Base-by-base conservation (phyloP, 2,329 filamentous ascomycete species). In the Alternaria hordeiaustralica region DNA sequence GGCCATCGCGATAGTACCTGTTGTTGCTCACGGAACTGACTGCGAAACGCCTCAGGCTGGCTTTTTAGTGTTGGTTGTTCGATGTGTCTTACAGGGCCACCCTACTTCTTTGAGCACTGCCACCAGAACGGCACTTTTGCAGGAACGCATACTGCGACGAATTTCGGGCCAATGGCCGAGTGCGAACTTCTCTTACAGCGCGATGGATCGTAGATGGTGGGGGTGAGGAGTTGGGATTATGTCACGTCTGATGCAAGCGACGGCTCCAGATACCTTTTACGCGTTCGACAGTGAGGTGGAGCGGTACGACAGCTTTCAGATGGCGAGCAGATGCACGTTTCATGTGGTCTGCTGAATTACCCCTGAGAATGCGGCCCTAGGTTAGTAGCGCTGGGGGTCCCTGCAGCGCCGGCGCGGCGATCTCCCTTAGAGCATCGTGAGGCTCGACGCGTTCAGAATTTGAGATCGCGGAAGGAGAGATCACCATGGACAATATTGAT, bases 331-430 rank as follows among this genome's bases (percentile, higher is more conserved):
- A 61, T 55, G 71, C 64, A 63, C 63, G 76, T 79, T 78, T 79
- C 76, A 79, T 56, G 65, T 65, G 61, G 66, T 57, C 26, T 59
- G 55, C 55, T 59, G 47, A 59, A 64, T 67, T 64, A 55, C 74
- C 72, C 68, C 69, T 68, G 70, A 65, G 64, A 53, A 62, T 28
- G 56, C 60, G 59, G 58, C 61, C 46, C 58, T 63, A 63, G 53
- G 55, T 61, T 59, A 60, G 61, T 43, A 54, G 62, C 64, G 66
- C 69, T 70, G 61, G 68, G 36, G 50, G 67, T 66, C 64, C 61
- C 69, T 70, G 69, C 70, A 69, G 70, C 71, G 73, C 75, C 71
- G 75, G 71, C 62, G 68, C 69, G 66, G 64, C 66, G 72, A 73
- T 77, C 68, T 60, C 64, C 65, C 64, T 70, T 69, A 72, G 65